phyloP scores from a whole-genome alignment of 208 protist species.

The Leishmania mexicana region DNA sequence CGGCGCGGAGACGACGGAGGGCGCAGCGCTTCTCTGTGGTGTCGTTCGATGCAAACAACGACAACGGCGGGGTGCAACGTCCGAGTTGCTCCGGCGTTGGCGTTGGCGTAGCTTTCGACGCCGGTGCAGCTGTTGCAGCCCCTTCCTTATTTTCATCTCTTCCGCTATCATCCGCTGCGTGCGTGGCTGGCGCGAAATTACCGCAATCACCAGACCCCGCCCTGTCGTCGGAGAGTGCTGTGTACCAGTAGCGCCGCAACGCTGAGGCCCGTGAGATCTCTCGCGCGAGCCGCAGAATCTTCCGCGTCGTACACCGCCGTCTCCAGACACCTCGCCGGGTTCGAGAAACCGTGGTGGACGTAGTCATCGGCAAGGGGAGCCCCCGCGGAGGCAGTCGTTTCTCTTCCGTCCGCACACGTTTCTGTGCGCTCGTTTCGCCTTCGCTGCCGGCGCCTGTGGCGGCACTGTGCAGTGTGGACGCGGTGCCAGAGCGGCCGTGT shows the following conservation, averaged over 20 bases:
- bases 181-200: neutral
- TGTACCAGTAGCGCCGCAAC: constrained; percentile 35
- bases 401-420: neutral
- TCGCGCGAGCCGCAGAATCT: constrained; percentile 20
- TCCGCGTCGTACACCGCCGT: constrained; percentile 20
- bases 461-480: neutral
- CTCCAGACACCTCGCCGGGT: constrained; percentile 19
- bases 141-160: neutral
- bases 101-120: neutral
- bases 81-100: neutral
- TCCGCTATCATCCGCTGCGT: neutral
- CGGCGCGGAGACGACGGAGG: constrained; percentile 8
- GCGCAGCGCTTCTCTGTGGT: constrained; percentile 1
- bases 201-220: neutral
- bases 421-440: neutral
- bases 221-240: neutral
- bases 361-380: neutral
- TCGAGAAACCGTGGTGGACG: neutral
- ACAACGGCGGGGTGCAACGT: neutral
- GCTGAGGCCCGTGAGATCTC: constrained; percentile 14
- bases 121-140: neutral
- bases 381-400: neutral
- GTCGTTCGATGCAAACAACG: neutral
- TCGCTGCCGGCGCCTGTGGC: neutral
- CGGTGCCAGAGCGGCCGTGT: neutral